Evolutionary conservation across 1,284 basidiomycete species (phyloP), one percentile per base, ranked within the genome.

Genomic region (Cryptococcus sp.): DNA sequence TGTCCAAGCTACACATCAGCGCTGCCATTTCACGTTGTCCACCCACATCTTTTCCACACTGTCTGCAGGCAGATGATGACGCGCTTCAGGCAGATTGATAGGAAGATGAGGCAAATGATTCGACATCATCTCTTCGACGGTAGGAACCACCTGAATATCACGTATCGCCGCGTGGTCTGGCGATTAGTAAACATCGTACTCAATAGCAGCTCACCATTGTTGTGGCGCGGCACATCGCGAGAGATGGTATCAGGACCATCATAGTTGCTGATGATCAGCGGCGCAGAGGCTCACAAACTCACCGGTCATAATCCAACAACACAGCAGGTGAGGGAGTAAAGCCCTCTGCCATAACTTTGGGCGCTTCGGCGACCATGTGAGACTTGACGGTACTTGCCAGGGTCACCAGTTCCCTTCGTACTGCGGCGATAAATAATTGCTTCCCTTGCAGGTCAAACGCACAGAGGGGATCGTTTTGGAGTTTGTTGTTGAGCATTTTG

Each of bases 101-200:
- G 88, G 88, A 0, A 88, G 72, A 65, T 82, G 88, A 0, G 86
- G 83, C 0, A 77, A 67, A 16, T 76, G 35, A 0, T 63, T 68
- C 45, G 77, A 83, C 50, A 82, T 70, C 7, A 89, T 79, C 65
- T 89, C 88, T 19, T 82, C 69, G 40, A 85, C 81, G 0, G 88
- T 88, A 0, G 88, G 88, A 0, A 84, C 82, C 48, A 88, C 80
- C 8, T 82, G 78, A 47, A 89, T 86, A 4, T 84, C 73, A 3
- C 66, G 53, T 17, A 89, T 85, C 35, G 84, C 79, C n/a, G 77
- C 70, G 35, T 76, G 78, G 65, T 89, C 88, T 64, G 41, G 19
- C 41, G 19, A 7, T 42, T 19, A 42, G 41, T 42, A 7, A 16
- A 7, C 41, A 42, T 42, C 41, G 41, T 42, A 42, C 41, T 42